phyloP scores from a whole-genome alignment of 352 stramenopile species.

The Phytophthora vignae region DNA sequence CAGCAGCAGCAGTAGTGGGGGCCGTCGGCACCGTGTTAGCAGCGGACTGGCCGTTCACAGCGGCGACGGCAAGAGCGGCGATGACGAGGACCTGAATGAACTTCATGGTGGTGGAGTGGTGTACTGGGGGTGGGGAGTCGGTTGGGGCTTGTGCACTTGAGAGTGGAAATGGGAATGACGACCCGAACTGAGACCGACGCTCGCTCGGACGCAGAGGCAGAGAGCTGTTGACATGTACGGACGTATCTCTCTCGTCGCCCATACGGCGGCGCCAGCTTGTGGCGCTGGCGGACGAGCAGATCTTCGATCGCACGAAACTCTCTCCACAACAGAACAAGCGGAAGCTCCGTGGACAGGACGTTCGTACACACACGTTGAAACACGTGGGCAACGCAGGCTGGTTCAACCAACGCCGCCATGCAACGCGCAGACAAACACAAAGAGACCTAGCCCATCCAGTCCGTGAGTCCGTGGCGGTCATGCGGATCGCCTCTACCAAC shows the following conservation, averaged over 20 bases:
- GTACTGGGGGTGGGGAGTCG: neutral
- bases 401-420: conserved; percentile 9
- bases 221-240: conserved; percentile 7
- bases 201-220: conserved; percentile 1
- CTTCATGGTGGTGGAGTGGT: conserved; percentile 33
- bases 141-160: conserved; percentile 33
- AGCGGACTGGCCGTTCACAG: conserved; percentile 32
- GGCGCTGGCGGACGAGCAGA: conserved; percentile 20
- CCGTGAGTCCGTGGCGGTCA: too few relatives aligned
- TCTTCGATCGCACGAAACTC: conserved; percentile 16
- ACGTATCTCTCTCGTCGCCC: conserved; percentile 24
- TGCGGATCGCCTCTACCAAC: conserved; percentile 23
- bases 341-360: conserved; percentile 26
- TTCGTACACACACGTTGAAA: conserved; percentile 9
- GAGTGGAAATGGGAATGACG: conserved; percentile 29
- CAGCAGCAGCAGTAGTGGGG: neutral
- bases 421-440: neutral
- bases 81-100: conserved; percentile 42
- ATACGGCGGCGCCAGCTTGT: conserved; percentile 28
- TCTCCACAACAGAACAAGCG: conserved; percentile 7
- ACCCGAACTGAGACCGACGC: neutral
- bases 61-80: conserved; percentile 33
- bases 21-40: conserved; percentile 18
- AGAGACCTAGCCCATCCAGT: conserved; percentile 4
- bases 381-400: conserved; percentile 15